Percentiles rank a stretch among this genome's conserved stretches.
Conservation (phyloP, 805 yeast genomes). For the Metschnikowia arizonensis region DNA sequence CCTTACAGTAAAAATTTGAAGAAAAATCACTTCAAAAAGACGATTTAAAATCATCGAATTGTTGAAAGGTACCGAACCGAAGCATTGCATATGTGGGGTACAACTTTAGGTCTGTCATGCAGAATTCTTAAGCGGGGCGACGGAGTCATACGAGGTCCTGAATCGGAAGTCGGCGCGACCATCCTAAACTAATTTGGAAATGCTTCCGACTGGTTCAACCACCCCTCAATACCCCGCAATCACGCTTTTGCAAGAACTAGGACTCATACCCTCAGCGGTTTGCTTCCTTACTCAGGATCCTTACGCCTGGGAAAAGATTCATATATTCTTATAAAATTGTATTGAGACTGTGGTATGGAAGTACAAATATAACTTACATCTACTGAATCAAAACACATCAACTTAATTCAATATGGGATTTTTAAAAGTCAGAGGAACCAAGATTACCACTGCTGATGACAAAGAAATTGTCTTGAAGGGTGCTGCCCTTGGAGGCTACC, state of each 20-base stretch:
- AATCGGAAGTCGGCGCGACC: neutral
- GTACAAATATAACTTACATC: neutral
- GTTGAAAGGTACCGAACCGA: neutral
- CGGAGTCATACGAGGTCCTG: neutral
- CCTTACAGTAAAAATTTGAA: neutral
- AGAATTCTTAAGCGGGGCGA: neutral
- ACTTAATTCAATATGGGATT: constrained; percentile 17
- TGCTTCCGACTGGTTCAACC: neutral
- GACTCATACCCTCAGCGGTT: neutral
- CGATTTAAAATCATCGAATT: neutral
- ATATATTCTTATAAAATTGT: neutral
- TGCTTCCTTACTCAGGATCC: neutral
- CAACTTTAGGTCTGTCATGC: neutral
- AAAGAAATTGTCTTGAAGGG: constrained; percentile 43
- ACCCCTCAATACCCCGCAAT: neutral
- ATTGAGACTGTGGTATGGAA: neutral
- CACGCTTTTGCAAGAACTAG: neutral
- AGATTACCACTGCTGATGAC: constrained; percentile 43
- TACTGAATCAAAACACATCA: neutral
- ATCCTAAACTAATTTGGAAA: neutral
- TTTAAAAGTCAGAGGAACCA: constrained; percentile 43
- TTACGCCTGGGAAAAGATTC: neutral
- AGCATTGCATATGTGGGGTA: constrained; percentile 1
- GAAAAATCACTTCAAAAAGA: neutral
- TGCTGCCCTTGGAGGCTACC: constrained; percentile 47